Evolutionary conservation across 148 eudicot species (phyloP).

Genomic region (Heliosperma pusillum): DNA sequence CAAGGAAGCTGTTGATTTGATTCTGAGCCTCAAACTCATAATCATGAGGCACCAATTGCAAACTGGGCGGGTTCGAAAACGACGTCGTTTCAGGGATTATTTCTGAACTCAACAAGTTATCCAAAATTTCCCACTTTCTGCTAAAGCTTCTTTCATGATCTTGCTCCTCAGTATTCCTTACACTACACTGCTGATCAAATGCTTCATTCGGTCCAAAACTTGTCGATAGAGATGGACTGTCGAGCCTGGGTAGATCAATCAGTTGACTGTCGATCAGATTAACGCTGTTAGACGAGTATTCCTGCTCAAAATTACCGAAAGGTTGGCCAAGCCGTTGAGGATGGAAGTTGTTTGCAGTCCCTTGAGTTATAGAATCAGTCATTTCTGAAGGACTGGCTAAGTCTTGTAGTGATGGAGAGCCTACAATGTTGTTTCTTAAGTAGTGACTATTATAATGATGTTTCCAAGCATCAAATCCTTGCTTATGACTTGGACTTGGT

Average conservation of each 20-base stretch:
- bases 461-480: constrained; percentile 54
- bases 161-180: constrained; percentile 12
- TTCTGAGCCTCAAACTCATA: constrained; percentile 33
- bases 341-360: constrained; percentile 18
- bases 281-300: constrained; percentile 13
- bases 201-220: constrained; percentile 19
- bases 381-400: constrained; percentile 25
- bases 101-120: constrained; percentile 37
- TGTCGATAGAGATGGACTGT: constrained; percentile 43
- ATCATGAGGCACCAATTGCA: constrained; percentile 26
- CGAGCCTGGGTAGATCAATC: constrained; percentile 48
- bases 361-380: neutral
- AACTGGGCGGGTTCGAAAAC: constrained; percentile 13
- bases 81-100: constrained; percentile 20
- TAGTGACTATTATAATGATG: constrained; percentile 21
- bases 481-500: constrained; percentile 65
- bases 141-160: constrained; percentile 29
- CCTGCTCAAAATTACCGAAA: constrained; percentile 23
- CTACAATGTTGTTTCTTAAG: constrained; percentile 19
- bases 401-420: constrained; percentile 28
- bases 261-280: constrained; percentile 26
- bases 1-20: constrained; percentile 37
- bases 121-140: constrained; percentile 49
- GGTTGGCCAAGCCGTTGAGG: constrained; percentile 32
- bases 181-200: constrained; percentile 18